These are phyloP conservation scores for Trichophyton verrucosum DNA, from an alignment of 2,329 filamentous ascomycete genomes.

Conservation along the genomic window DNA sequence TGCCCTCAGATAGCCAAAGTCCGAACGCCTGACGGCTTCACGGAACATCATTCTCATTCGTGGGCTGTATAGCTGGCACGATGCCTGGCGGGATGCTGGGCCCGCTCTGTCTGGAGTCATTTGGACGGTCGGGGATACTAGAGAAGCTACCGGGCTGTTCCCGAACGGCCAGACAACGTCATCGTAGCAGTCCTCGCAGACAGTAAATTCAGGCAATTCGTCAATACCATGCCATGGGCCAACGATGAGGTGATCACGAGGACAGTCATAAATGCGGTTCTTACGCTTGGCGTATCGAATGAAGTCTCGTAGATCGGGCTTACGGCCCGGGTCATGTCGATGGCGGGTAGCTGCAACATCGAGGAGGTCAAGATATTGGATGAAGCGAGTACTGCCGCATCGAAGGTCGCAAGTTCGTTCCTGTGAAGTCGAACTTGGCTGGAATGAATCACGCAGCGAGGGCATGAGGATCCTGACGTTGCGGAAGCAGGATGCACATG, in stretches of 20 bases:
- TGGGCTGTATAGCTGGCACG: constrained; percentile 68
- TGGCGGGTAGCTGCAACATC: constrained; percentile 39
- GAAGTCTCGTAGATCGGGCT: constrained; percentile 48
- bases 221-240: constrained; percentile 69
- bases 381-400: constrained; percentile 45
- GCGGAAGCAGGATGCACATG: constrained; percentile 62
- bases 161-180: constrained; percentile 61
- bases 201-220: constrained; percentile 61
- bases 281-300: constrained; percentile 52
- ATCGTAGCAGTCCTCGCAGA: constrained; percentile 79
- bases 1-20: constrained; percentile 53
- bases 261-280: constrained; percentile 50
- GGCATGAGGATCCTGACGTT: constrained; percentile 64
- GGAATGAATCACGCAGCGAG: constrained; percentile 54
- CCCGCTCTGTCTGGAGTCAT: constrained; percentile 48
- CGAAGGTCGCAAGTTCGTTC: constrained; percentile 58
- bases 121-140: constrained; percentile 9
- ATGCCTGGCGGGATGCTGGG: constrained; percentile 39
- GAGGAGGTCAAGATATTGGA: constrained; percentile 45
- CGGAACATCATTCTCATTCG: constrained; percentile 66
- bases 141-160: constrained; percentile 44
- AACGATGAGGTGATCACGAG: constrained; percentile 48
- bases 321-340: constrained; percentile 20
- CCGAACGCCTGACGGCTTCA: constrained; percentile 52
- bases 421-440: constrained; percentile 33